Evolutionary conservation across 192 early-diverging fungal genomes (phyloP).

Genomic region (Linnemannia elongata): DNA sequence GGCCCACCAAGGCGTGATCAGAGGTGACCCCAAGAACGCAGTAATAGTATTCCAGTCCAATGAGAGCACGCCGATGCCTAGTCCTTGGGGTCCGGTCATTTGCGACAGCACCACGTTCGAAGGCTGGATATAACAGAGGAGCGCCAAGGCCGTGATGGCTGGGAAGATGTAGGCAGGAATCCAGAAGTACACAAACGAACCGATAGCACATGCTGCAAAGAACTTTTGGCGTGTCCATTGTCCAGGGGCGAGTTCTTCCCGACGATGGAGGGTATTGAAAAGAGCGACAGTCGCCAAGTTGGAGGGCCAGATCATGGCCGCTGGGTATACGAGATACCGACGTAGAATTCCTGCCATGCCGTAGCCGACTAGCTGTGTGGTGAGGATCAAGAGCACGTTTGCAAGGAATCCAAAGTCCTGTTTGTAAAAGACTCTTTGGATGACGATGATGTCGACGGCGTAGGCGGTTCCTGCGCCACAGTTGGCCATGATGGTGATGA

Average conservation of each 20-base stretch:
- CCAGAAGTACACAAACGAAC: conserved; percentile 67
- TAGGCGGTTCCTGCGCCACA: conserved; percentile 67
- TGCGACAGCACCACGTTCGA: conserved; percentile 47
- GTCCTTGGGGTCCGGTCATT: conserved; percentile 65
- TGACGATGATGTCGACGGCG: conserved; percentile 70
- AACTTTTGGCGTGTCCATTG: conserved; percentile 55
- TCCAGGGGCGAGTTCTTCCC: conserved; percentile 29
- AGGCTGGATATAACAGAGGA: conserved; percentile 45
- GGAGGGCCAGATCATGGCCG: conserved; percentile 90
- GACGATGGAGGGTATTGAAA: conserved; percentile 61
- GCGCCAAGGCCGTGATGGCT: conserved; percentile 35
- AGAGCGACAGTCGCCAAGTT: conserved; percentile 70
- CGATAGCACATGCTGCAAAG: conserved; percentile 56
- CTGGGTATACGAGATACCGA: conserved; percentile 83
- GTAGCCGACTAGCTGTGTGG: conserved; percentile 71
- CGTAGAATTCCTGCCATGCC: conserved; percentile 85
- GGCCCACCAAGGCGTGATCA: conserved; percentile 65
- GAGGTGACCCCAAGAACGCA: conserved; percentile 57
- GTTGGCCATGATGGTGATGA: conserved; percentile 68
- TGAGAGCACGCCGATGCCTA: conserved; percentile 78
- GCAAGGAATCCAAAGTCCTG: conserved; percentile 69
- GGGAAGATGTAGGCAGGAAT: conserved; percentile 56
- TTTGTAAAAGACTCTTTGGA: conserved; percentile 72
- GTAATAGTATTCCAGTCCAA: conserved; percentile 77
- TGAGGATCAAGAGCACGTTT: conserved; percentile 71